Evolutionary conservation across 2,329 filamentous ascomycete species (phyloP), one percentile per base, ranked within the genome.

Genomic region (Metarhizium brunneum): DNA sequence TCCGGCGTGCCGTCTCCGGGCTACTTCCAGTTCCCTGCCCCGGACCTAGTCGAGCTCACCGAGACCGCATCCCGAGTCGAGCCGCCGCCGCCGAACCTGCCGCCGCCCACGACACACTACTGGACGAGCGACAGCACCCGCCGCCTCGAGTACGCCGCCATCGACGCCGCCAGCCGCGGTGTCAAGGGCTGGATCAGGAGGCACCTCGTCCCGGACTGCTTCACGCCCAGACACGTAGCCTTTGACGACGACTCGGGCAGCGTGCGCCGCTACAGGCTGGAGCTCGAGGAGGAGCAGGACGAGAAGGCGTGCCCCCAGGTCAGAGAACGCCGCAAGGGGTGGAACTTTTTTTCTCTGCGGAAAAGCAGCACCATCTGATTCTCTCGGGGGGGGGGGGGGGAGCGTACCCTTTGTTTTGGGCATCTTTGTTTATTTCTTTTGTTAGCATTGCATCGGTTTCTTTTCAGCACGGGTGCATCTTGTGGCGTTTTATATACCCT

Each of bases 41-140:
- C 73, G 5, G 76, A 79, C 29, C 70, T 68, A 30, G 59, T 64
- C 50, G 62, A 68, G 57, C 58, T 67, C 59, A 47, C 53, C 30
- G 25, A 60, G 58, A 52, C 32, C 14, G 11, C 55, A 18, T 13
- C 32, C 6, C 53, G 38, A n/a, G 14, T 2, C 20, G 47, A 55
- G 11, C 29, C 47, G 11, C 20, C 60, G 57, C 45, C 60, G 2
- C 70, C 72, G 38, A 68, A 73, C 2, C 68, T 73, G 2, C 72
- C 74, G 2, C 82, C 80, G 4, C 76, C 78, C 60, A 85, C 83
- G 2, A 81, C 80, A 1, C 81, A 85, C 64, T 86, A 86, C 69
- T 86, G 83, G 83, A 86, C 82, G 1, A 85, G 81, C 62, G 81
- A 85, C 64, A 75, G 74, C 54, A 85, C 83, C 0, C 76, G 83